These are phyloP conservation scores for Nephelium lappaceum DNA, from an alignment of 345 rosid species.

Conservation along the genomic window DNA sequence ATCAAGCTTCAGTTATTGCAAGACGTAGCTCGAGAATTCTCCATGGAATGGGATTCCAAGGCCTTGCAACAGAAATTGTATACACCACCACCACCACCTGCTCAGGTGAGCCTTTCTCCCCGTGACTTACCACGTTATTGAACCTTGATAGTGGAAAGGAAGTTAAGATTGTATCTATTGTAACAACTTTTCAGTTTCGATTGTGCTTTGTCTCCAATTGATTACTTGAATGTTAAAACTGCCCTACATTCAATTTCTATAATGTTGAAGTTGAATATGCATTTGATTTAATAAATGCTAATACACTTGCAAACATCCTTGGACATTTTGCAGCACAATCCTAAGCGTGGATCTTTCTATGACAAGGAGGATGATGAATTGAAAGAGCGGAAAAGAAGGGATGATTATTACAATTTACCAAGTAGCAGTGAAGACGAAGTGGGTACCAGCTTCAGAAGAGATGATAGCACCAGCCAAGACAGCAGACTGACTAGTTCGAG, in stretches of 20 bases:
- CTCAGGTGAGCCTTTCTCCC: slow-evolving; percentile 37
- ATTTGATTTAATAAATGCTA: background rate
- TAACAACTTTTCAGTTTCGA: background rate
- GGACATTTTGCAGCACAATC: slow-evolving; percentile 30
- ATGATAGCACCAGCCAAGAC: slow-evolving; percentile 28
- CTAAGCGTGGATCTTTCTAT: background rate
- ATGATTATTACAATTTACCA: slow-evolving; percentile 18
- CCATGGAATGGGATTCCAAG: slow-evolving; percentile 70
- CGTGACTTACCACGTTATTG: too few relatives aligned
- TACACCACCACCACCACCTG: slow-evolving; percentile 32
- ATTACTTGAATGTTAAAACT: background rate
- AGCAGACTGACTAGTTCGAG: slow-evolving; percentile 40
- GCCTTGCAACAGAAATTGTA: slow-evolving; percentile 60
- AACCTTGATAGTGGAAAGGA: too few relatives aligned
- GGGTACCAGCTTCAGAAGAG: slow-evolving; percentile 17
- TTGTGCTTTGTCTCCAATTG: background rate
- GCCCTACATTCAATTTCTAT: too few relatives aligned
- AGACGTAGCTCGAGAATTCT: slow-evolving; percentile 59
- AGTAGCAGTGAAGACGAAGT: slow-evolving; percentile 55
- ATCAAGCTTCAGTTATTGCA: slow-evolving; percentile 61
- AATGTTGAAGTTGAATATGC: background rate
- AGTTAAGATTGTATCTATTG: too few relatives aligned
- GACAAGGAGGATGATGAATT: slow-evolving; percentile 18
- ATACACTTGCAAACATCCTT: background rate
- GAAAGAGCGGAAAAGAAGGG: slow-evolving; percentile 24